Evolutionary conservation across 352 stramenopile species (phyloP).

Genomic region (Phytophthora megakarya): DNA sequence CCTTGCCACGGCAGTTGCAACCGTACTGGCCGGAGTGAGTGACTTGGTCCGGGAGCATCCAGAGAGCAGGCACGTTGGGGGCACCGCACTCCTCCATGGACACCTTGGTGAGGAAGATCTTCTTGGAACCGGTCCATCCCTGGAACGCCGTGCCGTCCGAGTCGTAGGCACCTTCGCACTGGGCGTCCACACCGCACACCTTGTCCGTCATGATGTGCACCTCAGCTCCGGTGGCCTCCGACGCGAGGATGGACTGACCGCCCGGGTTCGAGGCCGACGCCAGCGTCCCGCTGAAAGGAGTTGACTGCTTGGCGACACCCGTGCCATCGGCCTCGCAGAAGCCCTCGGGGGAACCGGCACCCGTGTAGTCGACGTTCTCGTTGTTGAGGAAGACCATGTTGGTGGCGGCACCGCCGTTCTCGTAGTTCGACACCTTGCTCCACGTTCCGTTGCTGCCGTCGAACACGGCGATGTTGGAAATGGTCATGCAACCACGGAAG

Average conservation of each 20-base stretch:
- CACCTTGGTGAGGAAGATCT: conserved; percentile 79
- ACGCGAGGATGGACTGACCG: conserved; percentile 49
- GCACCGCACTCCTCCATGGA: conserved; percentile 51
- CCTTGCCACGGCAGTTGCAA: conserved; percentile 82
- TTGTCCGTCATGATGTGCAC: conserved; percentile 79
- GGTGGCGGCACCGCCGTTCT: conserved; percentile 45
- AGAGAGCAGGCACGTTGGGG: conserved; percentile 72
- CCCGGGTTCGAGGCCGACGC: conserved; percentile 51
- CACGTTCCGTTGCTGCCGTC: conserved; percentile 52
- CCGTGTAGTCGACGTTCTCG: conserved; percentile 75
- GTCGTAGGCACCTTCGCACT: conserved; percentile 74
- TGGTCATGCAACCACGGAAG: conserved; percentile 70
- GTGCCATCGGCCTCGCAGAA: conserved; percentile 63
- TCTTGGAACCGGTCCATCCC: conserved; percentile 76
- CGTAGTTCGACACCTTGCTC: conserved; percentile 71
- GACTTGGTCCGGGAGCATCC: conserved; percentile 74
- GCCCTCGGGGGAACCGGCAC: conserved; percentile 57
- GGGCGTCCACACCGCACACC: conserved; percentile 51
- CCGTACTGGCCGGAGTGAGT: conserved; percentile 75
- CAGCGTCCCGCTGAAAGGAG: conserved; percentile 56
- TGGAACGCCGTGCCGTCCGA: conserved; percentile 64
- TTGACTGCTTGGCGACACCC: conserved; percentile 42
- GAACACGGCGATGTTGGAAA: conserved; percentile 78
- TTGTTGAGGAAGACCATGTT: conserved; percentile 90
- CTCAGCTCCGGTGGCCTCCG: conserved; percentile 68